Evolutionary conservation across 1,284 basidiomycete genomes (phyloP), one percentile per base, ranked within the genome.

Genomic region (Hemileia vastatrix): DNA sequence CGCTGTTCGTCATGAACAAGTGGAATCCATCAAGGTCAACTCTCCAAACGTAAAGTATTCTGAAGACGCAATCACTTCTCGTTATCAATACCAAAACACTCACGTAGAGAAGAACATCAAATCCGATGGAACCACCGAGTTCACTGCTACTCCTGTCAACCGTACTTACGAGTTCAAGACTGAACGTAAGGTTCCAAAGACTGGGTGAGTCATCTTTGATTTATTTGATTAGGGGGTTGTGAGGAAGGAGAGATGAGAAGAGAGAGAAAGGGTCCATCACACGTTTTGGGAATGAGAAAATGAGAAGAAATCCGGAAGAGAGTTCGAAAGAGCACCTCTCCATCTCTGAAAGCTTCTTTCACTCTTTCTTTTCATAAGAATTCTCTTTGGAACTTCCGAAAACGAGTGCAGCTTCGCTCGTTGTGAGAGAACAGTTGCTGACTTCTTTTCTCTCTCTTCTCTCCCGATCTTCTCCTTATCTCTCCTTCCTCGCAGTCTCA

Each of bases 151-250:
- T 66, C 88, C 88, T 32, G 87, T 86, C 63, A 81, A 83, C 68
- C 83, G 86, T 75, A 80, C 83, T 50, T 91, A 83, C 77, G 88
- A 96, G 80, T 94, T 98, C 83, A 86, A 87, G 79, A 97, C 94
- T 67, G 81, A 84, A 74, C 82, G 87, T 76, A 84, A 85, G 75
- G 90, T 95, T 65, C 83, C 86, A 71, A 93, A 87, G 81, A 95
- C 92, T 77, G 93, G 92, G 89, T 93, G 73, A 67, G 87, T 81
- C 6, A 13, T 4, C 27, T 57, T 59, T 33, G 55, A 11, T 15
- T 58, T 60, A 54, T 55, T 58, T 64, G 55, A 56, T 65, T n/a
- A n/a, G 15, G 36, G 15, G 36, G 36, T 15, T 11, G 9, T 9
- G 55, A 52, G 19, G 45, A 11, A 57, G 44, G 27, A 44, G 55